Percentiles rank a stretch among this genome's conserved stretches.
These are phyloP conservation scores for Chytriomyces sp. DNA, from an alignment of 192 early-diverging fungal species.

Conservation along the genomic window DNA sequence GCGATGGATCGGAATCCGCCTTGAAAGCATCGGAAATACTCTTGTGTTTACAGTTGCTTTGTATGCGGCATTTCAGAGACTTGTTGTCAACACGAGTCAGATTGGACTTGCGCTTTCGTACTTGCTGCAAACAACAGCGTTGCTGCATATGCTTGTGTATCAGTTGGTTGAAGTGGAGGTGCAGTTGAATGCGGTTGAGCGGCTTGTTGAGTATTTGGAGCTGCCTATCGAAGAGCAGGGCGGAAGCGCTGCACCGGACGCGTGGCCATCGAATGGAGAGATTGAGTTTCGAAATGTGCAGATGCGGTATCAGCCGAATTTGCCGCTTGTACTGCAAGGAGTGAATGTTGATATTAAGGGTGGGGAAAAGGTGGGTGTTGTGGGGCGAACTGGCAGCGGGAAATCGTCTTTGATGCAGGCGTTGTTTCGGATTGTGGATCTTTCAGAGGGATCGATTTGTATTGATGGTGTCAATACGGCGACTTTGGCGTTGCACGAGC, in stretches of 20 bases:
- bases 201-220: slow-evolving; percentile 29
- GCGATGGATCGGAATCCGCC: slow-evolving; percentile 27
- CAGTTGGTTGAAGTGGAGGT: slow-evolving; percentile 28
- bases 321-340: slow-evolving; percentile 36
- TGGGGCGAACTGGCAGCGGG: slow-evolving; percentile 52
- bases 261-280: not conserved
- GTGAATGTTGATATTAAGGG: slow-evolving; percentile 31
- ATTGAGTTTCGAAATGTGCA: not conserved
- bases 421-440: slow-evolving; percentile 44
- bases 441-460: slow-evolving; percentile 45
- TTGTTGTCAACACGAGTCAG: slow-evolving; percentile 10
- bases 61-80: slow-evolving; percentile 7
- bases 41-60: slow-evolving; percentile 22
- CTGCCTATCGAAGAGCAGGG: slow-evolving; percentile 24
- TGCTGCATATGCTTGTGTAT: slow-evolving; percentile 30
- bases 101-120: slow-evolving; percentile 12
- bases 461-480: slow-evolving; percentile 15
- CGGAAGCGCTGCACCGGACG: not conserved
- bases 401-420: slow-evolving; percentile 48
- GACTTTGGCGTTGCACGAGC: slow-evolving; percentile 41
- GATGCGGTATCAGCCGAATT: slow-evolving; percentile 59
- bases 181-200: slow-evolving; percentile 34
- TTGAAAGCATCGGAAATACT: slow-evolving; percentile 27
- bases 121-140: slow-evolving; percentile 18
- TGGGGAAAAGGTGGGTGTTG: slow-evolving; percentile 49